These are phyloP conservation scores for Ogataea ganodermae DNA, from an alignment of 805 yeast species.

Conservation along the genomic window DNA sequence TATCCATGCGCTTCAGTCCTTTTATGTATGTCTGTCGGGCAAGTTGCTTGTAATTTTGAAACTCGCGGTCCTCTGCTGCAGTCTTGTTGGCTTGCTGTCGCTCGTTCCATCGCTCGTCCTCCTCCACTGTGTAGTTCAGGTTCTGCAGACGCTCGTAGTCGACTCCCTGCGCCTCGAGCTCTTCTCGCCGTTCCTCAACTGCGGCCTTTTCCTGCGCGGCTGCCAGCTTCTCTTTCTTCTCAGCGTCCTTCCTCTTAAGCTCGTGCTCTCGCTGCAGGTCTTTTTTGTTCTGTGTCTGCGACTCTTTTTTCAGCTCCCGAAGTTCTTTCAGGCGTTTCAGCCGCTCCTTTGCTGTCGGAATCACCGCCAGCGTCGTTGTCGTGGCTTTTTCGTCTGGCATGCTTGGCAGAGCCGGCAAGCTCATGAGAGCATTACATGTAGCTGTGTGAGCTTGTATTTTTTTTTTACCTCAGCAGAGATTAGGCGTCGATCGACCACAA, in stretches of 20 bases:
- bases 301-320: constrained; percentile 30
- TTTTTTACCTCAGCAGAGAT: too few species aligned
- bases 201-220: constrained; percentile 40
- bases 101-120: constrained; percentile 63
- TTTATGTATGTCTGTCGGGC: constrained; percentile 65
- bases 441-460: too few species aligned
- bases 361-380: too few species aligned
- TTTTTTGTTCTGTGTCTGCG: constrained; percentile 33
- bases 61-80: constrained; percentile 39
- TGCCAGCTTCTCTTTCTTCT: constrained; percentile 31
- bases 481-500: background rate
- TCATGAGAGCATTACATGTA: too few species aligned
- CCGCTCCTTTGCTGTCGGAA: constrained; percentile 18
- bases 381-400: background rate
- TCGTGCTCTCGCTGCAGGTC: constrained; percentile 41
- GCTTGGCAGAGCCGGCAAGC: too few species aligned
- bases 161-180: constrained; percentile 39
- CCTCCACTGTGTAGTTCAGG: constrained; percentile 62
- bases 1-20: constrained; percentile 43
- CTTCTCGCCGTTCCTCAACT: constrained; percentile 40
- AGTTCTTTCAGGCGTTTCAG: constrained; percentile 30
- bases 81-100: constrained; percentile 35
- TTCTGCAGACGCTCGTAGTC: constrained; percentile 45
- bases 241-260: constrained; percentile 25
- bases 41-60: constrained; percentile 51